Percentiles rank a stretch among this genome's conserved stretches.
Evolutionary conservation across 2,329 filamentous ascomycete species (phyloP).

Genomic region (Thelonectria discophora): DNA sequence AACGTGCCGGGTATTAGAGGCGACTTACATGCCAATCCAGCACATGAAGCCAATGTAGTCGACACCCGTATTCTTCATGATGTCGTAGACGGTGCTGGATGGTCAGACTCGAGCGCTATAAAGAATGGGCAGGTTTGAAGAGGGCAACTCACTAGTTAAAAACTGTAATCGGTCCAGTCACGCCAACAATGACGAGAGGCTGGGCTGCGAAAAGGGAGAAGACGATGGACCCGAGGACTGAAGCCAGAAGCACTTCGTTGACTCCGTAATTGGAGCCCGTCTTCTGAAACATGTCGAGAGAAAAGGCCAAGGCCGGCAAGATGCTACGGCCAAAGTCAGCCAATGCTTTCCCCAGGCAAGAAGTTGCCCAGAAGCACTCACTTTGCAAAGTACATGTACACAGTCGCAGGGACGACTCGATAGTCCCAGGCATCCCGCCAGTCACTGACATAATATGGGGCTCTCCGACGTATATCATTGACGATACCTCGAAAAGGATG

Average conservation of each 20-base stretch:
- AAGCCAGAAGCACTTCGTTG: slow-evolving; percentile 89
- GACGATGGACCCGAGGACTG: slow-evolving; percentile 82
- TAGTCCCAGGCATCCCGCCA: slow-evolving; percentile 92
- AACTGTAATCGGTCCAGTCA: slow-evolving; percentile 90
- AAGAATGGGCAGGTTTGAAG: no score
- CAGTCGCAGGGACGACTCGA: slow-evolving; percentile 83
- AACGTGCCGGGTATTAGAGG: background rate
- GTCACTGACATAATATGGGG: slow-evolving; percentile 82
- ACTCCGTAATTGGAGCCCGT: slow-evolving; percentile 87
- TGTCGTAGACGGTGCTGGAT: slow-evolving; percentile 82
- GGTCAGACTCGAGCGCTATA: slow-evolving; percentile 16
- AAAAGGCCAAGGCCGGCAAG: slow-evolving; percentile 86
- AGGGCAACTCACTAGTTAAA: slow-evolving; percentile 76
- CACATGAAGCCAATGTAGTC: slow-evolving; percentile 92
- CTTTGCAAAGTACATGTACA: slow-evolving; percentile 98
- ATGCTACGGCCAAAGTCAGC: slow-evolving; percentile 65
- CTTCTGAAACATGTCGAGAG: slow-evolving; percentile 91
- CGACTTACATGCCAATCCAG: slow-evolving; percentile 79
- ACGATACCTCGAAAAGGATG: slow-evolving; percentile 80
- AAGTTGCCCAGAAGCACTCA: slow-evolving; percentile 51
- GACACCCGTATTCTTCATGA: slow-evolving; percentile 78
- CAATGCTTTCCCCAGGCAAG: background rate
- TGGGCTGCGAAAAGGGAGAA: slow-evolving; percentile 84
- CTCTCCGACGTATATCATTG: slow-evolving; percentile 77
- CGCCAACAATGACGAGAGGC: slow-evolving; percentile 88